Percentiles rank a stretch among this genome's conserved stretches.
Conservation (phyloP, 495 filamentous ascomycete genomes). For the Letharia columbiana region DNA sequence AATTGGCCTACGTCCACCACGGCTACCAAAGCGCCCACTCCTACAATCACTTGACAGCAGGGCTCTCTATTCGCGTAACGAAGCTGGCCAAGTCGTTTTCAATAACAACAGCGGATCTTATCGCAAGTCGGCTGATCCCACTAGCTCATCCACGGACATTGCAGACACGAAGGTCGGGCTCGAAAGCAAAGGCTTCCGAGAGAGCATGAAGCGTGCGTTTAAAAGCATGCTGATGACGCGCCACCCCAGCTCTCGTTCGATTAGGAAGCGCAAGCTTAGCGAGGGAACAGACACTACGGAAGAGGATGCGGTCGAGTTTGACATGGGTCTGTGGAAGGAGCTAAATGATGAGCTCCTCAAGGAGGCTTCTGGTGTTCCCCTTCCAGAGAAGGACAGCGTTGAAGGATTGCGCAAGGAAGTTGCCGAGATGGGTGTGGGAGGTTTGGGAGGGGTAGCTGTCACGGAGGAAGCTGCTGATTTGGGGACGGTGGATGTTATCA, state of each 20-base stretch:
- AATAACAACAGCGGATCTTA: slow-evolving; percentile 3
- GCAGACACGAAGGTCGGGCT: slow-evolving; percentile 13
- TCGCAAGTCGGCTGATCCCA: neutral
- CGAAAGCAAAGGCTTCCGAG: slow-evolving; percentile 22
- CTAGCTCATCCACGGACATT: slow-evolving; percentile 6
- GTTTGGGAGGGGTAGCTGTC: slow-evolving; percentile 45
- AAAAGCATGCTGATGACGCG: slow-evolving; percentile 19
- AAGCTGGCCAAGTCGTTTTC: slow-evolving; percentile 4
- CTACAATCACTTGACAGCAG: slow-evolving; percentile 15
- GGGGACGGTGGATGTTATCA: slow-evolving; percentile 45
- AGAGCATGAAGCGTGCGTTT: slow-evolving; percentile 21
- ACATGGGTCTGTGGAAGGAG: slow-evolving; percentile 21
- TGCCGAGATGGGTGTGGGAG: slow-evolving; percentile 38
- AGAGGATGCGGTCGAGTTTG: slow-evolving; percentile 16
- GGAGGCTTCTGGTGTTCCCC: slow-evolving; percentile 15
- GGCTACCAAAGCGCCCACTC: slow-evolving; percentile 9
- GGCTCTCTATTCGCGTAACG: slow-evolving; percentile 4
- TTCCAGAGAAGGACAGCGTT: slow-evolving; percentile 18
- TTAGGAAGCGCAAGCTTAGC: slow-evolving; percentile 5
- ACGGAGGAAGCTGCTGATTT: slow-evolving; percentile 49
- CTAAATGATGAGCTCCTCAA: slow-evolving; percentile 19
- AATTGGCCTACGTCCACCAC: slow-evolving; percentile 4
- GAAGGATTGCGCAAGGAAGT: slow-evolving; percentile 7
- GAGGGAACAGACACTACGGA: slow-evolving; percentile 4
- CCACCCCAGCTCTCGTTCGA: slow-evolving; percentile 4